phyloP scores from a whole-genome alignment of 2,329 filamentous ascomycete genomes.

The Colletotrichum tofieldiae region DNA sequence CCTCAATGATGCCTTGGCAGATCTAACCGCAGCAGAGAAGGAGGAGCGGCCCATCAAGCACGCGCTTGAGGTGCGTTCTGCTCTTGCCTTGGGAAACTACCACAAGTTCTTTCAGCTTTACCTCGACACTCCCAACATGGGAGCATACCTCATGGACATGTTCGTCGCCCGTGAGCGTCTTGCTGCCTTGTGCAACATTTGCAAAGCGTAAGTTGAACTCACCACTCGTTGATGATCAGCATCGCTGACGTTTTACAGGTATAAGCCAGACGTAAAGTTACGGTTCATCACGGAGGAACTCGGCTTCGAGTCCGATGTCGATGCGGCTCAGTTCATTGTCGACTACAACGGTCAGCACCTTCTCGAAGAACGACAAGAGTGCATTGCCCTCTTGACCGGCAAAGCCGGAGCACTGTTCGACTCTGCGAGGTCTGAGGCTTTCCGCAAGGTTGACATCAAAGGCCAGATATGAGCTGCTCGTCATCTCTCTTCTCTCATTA shows the following conservation, averaged over 20 bases:
- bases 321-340: slow-evolving; percentile 91
- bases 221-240: slow-evolving; percentile 44
- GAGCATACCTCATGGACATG: slow-evolving; percentile 99
- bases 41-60: slow-evolving; percentile 87
- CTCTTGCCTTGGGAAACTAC: slow-evolving; percentile 94
- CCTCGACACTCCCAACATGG: slow-evolving; percentile 95
- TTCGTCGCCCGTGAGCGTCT: slow-evolving; percentile 96
- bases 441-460: slow-evolving; percentile 94
- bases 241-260: slow-evolving; percentile 76
- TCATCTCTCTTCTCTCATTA: slow-evolving; percentile 27
- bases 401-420: slow-evolving; percentile 85
- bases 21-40: slow-evolving; percentile 99
- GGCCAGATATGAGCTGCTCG: slow-evolving; percentile 82
- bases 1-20: slow-evolving; percentile 97
- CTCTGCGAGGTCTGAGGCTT: slow-evolving; percentile 78
- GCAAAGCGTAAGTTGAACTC: slow-evolving; percentile 88
- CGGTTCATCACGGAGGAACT: slow-evolving; percentile 96
- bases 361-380: slow-evolving; percentile 82
- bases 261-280: slow-evolving; percentile 90
- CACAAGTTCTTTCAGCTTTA: slow-evolving; percentile 98
- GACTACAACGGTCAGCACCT: slow-evolving; percentile 83
- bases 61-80: slow-evolving; percentile 91
- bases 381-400: slow-evolving; percentile 80
- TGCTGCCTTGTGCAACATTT: slow-evolving; percentile 90
- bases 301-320: slow-evolving; percentile 92